phyloP scores from a whole-genome alignment of 371 early-diverging fungal species.

The Capillidium rhysosporum region DNA sequence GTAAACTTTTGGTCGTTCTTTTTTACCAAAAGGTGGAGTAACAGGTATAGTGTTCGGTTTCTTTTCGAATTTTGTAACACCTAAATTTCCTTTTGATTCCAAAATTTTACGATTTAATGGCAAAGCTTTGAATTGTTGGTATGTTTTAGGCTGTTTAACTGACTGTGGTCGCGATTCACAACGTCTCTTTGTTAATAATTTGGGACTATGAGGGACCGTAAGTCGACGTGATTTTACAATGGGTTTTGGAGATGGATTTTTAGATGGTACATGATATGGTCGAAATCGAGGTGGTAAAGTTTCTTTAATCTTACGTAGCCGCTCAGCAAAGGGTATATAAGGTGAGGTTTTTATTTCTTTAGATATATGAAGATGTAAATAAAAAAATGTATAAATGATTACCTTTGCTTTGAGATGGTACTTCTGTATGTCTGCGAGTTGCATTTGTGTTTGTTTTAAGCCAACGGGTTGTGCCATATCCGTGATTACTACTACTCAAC shows the following conservation, averaged over 20 bases:
- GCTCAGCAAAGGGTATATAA: not conserved
- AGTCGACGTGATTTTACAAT: not conserved
- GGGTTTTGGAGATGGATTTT: not conserved
- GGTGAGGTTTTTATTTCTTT: not conserved
- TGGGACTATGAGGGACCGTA: not conserved
- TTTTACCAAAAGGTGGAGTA: too few relatives aligned
- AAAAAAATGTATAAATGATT: too few relatives aligned
- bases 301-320: not conserved
- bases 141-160: too few relatives aligned
- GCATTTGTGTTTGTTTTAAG: too few relatives aligned
- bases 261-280: too few relatives aligned
- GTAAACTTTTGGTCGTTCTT: too few relatives aligned
- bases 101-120: not conserved
- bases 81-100: not conserved
- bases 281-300: not conserved
- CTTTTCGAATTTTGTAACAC: not conserved
- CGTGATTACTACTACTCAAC: too few relatives aligned
- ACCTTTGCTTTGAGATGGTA: too few relatives aligned
- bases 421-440: too few relatives aligned
- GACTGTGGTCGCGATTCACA: not conserved
- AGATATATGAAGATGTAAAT: too few relatives aligned
- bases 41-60: not conserved
- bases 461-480: too few relatives aligned
- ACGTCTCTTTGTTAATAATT: not conserved
- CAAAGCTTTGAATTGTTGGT: not conserved